Evolutionary conservation across 169 alveolate genomes (phyloP).

Genomic region (Nephromyces sp.): DNA sequence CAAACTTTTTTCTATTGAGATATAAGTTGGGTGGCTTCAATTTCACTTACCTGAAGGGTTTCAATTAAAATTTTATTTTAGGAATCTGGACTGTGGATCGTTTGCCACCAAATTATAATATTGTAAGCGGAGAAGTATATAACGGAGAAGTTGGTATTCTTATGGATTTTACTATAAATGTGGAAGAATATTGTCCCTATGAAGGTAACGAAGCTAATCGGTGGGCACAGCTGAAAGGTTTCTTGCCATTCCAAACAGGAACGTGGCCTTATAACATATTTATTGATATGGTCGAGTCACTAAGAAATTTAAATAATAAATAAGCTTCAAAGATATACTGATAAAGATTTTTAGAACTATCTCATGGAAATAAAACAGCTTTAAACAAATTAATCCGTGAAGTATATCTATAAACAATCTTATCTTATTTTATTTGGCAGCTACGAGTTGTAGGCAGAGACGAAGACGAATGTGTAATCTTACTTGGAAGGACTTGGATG

Average conservation of each 20-base stretch:
- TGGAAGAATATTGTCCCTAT: background rate
- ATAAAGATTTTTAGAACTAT: too few relatives aligned
- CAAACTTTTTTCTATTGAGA: background rate
- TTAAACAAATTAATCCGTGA: too few relatives aligned
- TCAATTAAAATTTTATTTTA: background rate
- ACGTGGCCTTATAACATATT: background rate
- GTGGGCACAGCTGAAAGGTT: background rate
- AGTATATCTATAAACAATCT: too few relatives aligned
- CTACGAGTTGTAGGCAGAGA: background rate
- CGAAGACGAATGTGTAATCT: background rate
- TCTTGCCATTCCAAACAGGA: background rate
- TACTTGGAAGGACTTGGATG: background rate
- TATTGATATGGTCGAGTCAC: background rate
- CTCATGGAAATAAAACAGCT: too few relatives aligned
- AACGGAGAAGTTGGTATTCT: background rate
- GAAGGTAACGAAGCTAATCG: background rate
- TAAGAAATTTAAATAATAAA: background rate
- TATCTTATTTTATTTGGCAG: too few relatives aligned
- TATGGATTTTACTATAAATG: background rate
- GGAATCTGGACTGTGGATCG: background rate
- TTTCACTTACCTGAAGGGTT: background rate
- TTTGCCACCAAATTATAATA: background rate
- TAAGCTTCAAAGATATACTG: background rate
- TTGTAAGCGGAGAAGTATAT: background rate
- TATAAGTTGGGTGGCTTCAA: background rate